Evolutionary conservation across 768 basidiomycete genomes (phyloP).

Genomic region (Gloeopeniophorella convolvens): DNA sequence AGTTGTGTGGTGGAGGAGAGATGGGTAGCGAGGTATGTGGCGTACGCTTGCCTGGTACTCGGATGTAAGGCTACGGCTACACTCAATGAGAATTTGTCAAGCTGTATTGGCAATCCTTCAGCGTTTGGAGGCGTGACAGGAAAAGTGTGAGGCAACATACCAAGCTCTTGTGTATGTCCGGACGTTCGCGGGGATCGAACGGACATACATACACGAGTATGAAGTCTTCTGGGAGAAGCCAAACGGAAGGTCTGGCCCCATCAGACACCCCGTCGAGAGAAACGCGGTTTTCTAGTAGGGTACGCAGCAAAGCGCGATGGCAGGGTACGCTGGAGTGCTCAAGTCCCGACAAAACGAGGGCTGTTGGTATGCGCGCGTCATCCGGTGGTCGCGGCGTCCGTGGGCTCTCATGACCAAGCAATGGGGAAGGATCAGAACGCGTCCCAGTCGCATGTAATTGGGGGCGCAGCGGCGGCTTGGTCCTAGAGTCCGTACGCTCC

Average conservation of each 20-base stretch:
- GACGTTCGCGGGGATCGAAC: conserved; percentile 55
- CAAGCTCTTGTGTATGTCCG: conserved; percentile 55
- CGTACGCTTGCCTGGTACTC: conserved; percentile 24
- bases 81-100: conserved; percentile 78
- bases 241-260: conserved; percentile 29
- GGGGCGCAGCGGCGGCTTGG: not conserved
- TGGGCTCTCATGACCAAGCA: conserved; percentile 1
- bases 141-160: conserved; percentile 35
- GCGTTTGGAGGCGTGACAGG: not conserved
- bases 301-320: conserved; percentile 51
- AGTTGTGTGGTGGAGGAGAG: conserved; percentile 23
- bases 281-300: conserved; percentile 46
- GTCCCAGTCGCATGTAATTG: conserved; percentile 32
- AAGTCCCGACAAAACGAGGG: conserved; percentile 64
- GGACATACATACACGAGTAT: conserved; percentile 69
- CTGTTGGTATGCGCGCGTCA: conserved; percentile 41
- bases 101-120: conserved; percentile 33
- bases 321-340: conserved; percentile 49
- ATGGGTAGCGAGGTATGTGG: conserved; percentile 28
- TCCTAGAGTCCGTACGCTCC: conserved; percentile 3
- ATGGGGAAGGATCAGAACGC: conserved; percentile 18
- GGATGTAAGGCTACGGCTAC: conserved; percentile 43
- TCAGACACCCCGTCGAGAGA: conserved; percentile 35
- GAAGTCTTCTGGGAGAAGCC: conserved; percentile 62
- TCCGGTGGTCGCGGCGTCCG: conserved; percentile 6